Evolutionary conservation across 2,329 filamentous ascomycete genomes (phyloP), one percentile per base, ranked within the genome.

Genomic region (Dactylellina leptospora): DNA sequence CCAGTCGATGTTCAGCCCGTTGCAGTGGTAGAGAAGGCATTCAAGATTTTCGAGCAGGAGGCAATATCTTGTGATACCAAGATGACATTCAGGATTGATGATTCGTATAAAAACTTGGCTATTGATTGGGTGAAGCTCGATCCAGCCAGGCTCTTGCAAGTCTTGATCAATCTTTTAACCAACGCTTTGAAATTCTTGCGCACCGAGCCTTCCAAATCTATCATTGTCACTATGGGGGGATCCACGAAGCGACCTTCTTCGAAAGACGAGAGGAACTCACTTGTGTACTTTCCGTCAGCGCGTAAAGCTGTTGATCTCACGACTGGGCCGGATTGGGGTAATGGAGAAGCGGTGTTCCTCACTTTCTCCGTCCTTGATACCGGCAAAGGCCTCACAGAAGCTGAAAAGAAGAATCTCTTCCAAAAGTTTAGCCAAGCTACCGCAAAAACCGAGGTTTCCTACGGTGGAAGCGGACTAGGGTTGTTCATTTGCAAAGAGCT

Each of bases 41-140:
- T 91, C 44, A 91, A 90, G 78, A 91, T 93, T 87, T 92, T 92
- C 76, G 89, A 92, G 79, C 84, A 88, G 5, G 90, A 93, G 77
- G 80, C 93, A 10, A 83, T 86, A 40, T 87, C 88, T 4, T 88
- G 90, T 61, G 87, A 88, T 42, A 93, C 93, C 69, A 83, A 86
- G 62, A 86, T 92, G 80, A 84, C 87, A 33, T 90, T 92, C 74
- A 82, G 84, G 1, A 84, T 92, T 40, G 87, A 90, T 75, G 83
- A 88, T 45, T 88, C 87, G 0, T 91, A 90, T 77, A 82, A 85
- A 11, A 82, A 85, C 13, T 80, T 92, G 48, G 83, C 83, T 1
- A 82, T 92, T 36, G 86, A 90, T 72, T 91, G 88, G 88, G 88
- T 90, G 25, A 89, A 85, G 74, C 82, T 93, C 33, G 90, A 93